These are phyloP conservation scores for Saksenaea vasiformis DNA, from an alignment of 371 early-diverging fungal genomes.

Conservation along the genomic window DNA sequence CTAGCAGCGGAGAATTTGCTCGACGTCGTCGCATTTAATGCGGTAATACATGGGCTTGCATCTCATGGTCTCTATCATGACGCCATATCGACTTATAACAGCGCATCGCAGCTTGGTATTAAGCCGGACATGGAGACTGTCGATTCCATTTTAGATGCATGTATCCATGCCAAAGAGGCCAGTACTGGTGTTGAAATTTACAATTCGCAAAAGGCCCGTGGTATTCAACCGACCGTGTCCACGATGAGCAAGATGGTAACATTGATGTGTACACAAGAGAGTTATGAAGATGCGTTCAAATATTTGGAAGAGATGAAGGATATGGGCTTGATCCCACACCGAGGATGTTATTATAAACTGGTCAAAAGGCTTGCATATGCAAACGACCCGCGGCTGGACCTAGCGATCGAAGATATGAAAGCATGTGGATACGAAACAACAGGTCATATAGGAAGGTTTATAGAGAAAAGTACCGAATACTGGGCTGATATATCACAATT, in stretches of 20 bases:
- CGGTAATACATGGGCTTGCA: slow-evolving; percentile 51
- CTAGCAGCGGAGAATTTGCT: slow-evolving; percentile 23
- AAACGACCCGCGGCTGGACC: slow-evolving; percentile 63
- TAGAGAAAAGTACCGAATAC: neutral
- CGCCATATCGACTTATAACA: slow-evolving; percentile 44
- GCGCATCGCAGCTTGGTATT: slow-evolving; percentile 36
- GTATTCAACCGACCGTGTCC: slow-evolving; percentile 41
- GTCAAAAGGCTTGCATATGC: slow-evolving; percentile 61
- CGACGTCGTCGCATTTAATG: slow-evolving; percentile 60
- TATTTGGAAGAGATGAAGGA: slow-evolving; percentile 77
- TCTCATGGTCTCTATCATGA: slow-evolving; percentile 41
- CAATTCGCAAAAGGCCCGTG: slow-evolving; percentile 30
- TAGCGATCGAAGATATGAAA: slow-evolving; percentile 73
- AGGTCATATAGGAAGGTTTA: slow-evolving; percentile 1
- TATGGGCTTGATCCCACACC: slow-evolving; percentile 56
- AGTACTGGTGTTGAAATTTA: slow-evolving; percentile 51
- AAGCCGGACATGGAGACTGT: slow-evolving; percentile 57
- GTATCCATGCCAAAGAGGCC: slow-evolving; percentile 48
- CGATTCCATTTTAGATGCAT: slow-evolving; percentile 61
- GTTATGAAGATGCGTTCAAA: slow-evolving; percentile 77
- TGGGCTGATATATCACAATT: neutral
- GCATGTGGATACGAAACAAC: slow-evolving; percentile 54
- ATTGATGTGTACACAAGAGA: slow-evolving; percentile 52
- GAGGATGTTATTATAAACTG: slow-evolving; percentile 59
- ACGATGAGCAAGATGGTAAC: slow-evolving; percentile 65